Evolutionary conservation across 306 rosid genomes (phyloP).

Genomic region (Quillaja saponaria): DNA sequence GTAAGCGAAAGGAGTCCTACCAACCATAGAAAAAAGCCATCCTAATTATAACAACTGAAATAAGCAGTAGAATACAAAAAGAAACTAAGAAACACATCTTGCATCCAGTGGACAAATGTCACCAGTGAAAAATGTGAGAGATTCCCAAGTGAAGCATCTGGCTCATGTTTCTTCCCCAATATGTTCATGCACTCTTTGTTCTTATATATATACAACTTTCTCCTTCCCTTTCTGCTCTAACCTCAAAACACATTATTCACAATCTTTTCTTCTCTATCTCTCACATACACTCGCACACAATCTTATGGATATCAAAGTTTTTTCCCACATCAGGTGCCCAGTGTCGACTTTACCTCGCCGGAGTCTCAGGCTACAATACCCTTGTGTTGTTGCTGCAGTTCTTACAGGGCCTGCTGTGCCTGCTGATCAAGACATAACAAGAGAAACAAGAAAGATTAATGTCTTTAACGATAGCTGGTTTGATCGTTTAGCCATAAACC

Average conservation of each 20-base stretch:
- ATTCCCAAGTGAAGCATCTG: too few relatives aligned
- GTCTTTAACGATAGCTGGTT: conserved; percentile 65
- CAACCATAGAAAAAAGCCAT: too few relatives aligned
- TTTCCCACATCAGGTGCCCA: conserved; percentile 32
- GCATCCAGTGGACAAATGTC: too few relatives aligned
- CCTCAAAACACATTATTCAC: background rate
- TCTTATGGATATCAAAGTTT: conserved; percentile 59
- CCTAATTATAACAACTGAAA: too few relatives aligned
- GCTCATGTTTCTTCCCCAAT: conserved; percentile 1
- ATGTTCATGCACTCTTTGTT: conserved; percentile 44
- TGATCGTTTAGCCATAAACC: conserved; percentile 64
- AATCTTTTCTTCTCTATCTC: conserved; percentile 12
- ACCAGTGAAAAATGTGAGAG: too few relatives aligned
- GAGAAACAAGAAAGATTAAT: conserved; percentile 36
- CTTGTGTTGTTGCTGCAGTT: conserved; percentile 47
- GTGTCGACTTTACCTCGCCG: conserved; percentile 27
- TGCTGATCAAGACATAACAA: background rate
- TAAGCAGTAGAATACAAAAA: too few relatives aligned
- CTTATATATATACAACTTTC: conserved; percentile 1
- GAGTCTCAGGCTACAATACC: conserved; percentile 30
- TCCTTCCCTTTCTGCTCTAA: background rate
- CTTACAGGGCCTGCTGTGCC: conserved; percentile 45
- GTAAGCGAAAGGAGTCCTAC: too few relatives aligned
- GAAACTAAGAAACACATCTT: too few relatives aligned
- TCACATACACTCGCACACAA: conserved; percentile 18